Conservation (phyloP, 441 rosid genomes). For the Rhodomyrtus psidioides region DNA sequence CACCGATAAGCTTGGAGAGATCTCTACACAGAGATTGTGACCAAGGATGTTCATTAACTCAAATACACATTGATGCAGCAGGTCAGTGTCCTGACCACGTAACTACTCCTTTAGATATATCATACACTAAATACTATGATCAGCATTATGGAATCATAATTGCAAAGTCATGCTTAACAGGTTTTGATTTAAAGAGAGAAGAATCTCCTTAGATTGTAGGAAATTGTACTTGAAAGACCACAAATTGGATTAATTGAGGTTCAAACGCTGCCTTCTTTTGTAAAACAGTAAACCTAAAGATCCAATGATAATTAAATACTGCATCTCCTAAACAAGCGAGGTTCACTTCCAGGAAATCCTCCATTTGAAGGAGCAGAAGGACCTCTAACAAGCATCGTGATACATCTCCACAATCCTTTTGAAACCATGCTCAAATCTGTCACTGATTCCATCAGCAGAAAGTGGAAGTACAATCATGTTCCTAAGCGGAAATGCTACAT, state of each 20-base stretch:
- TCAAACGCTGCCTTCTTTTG: neutral
- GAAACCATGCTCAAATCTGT: neutral
- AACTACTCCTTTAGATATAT: neutral
- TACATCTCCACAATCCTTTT: neutral
- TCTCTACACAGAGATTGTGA: neutral
- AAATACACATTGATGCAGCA: neutral
- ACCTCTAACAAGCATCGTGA: neutral
- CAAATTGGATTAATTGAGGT: neutral
- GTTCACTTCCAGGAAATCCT: neutral
- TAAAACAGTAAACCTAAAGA: neutral
- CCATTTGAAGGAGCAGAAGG: neutral
- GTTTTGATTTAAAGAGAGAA: neutral
- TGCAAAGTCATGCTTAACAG: neutral
- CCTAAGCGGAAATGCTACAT: neutral
- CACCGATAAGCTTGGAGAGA: constrained; percentile 2
- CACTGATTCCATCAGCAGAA: neutral
- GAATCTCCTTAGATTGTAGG: neutral
- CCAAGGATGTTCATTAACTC: neutral
- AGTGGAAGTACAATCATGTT: neutral
- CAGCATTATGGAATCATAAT: neutral
- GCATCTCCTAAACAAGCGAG: neutral
- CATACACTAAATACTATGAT: neutral
- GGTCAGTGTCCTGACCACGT: neutral
- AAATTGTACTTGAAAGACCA: neutral
- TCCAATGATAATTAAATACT: neutral